Evolutionary conservation across 495 filamentous ascomycete species (phyloP), one percentile per base, ranked within the genome.

Genomic region (Penicillium macrosclerotiorum): DNA sequence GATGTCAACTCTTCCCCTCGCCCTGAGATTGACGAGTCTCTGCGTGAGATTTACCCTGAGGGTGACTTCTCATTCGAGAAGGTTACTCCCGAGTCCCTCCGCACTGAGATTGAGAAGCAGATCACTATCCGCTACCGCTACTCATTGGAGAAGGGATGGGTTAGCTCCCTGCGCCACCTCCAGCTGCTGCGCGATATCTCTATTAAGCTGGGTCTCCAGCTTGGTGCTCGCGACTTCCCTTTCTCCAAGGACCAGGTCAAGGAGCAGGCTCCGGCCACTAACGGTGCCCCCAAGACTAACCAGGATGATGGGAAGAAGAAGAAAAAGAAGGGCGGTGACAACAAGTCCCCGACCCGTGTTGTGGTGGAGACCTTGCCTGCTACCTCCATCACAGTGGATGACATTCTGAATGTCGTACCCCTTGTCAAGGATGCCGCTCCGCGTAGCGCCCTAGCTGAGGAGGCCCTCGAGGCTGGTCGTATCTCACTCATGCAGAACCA

Each of bases 401-500:
- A 97, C 59, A 79, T 99, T 52, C 65, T 90, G 47, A 97, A 96
- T 63, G 74, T 96, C 45, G 88, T 95, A 23, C 94, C 94, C 5
- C 69, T 97, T 38, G 81, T 97, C 60, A 96, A 96, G 75, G 92
- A 97, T 63, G 89, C 91, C 12, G 84, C 88, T 44, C 90, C 91
- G 27, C 79, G 83, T 55, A 96, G 91, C 57, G 74, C 86, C 20
- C 78, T 99, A 41, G 93, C 94, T 2, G 94, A 97, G 64, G 94
- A 99, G 63, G 90, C 94, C 19, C 71, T 97, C 41, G 94, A 97
- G 67, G 94, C 90, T 37, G 94, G 93, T 14, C 86, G 90, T 27
- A 91, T 96, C 57, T 95, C 91, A 29, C 83, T 99, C 58, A 83
- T 89, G 65, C 91, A 96, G 62, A 85, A 89, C 60, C 88, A 97